Conservation (phyloP, 2,329 filamentous ascomycete genomes). For the Cladophialophora carrionii region DNA sequence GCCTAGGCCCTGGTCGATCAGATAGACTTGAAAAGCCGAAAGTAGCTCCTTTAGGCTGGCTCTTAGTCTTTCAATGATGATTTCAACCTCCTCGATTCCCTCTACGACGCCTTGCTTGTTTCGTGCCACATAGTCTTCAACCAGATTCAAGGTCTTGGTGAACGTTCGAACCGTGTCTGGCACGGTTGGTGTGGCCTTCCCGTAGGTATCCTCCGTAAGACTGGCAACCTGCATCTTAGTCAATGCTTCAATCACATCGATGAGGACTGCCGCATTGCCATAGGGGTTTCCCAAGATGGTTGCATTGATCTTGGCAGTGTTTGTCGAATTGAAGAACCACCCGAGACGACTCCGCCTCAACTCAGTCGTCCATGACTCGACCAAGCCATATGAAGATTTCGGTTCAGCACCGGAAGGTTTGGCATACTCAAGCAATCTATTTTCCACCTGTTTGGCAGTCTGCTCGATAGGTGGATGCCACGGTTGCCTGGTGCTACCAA, state of each 20-base stretch:
- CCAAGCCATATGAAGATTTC: slow-evolving; percentile 11
- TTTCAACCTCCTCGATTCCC: slow-evolving; percentile 65
- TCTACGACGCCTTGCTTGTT: slow-evolving; percentile 53
- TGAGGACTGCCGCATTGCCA: slow-evolving; percentile 68
- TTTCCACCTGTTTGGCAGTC: slow-evolving; percentile 40
- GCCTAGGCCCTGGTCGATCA: slow-evolving; percentile 69
- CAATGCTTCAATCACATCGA: slow-evolving; percentile 72
- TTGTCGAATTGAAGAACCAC: slow-evolving; percentile 70
- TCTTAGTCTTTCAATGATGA: slow-evolving; percentile 67
- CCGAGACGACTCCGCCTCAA: slow-evolving; percentile 54
- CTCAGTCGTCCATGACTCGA: slow-evolving; percentile 22
- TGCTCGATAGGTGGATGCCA: slow-evolving; percentile 49
- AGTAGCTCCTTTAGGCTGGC: slow-evolving; percentile 68
- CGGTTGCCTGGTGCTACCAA: slow-evolving; percentile 38
- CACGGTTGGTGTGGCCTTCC: slow-evolving; percentile 83
- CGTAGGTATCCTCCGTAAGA: slow-evolving; percentile 78
- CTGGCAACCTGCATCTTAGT: slow-evolving; percentile 72
- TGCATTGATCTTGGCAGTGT: slow-evolving; percentile 65
- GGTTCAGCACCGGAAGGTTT: slow-evolving; percentile 20
- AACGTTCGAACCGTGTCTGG: slow-evolving; percentile 73
- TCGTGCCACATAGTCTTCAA: slow-evolving; percentile 70
- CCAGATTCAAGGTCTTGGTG: slow-evolving; percentile 67
- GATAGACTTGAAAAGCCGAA: slow-evolving; percentile 73
- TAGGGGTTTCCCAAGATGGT: slow-evolving; percentile 75
- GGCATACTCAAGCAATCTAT: slow-evolving; percentile 38